Evolutionary conservation across 495 filamentous ascomycete species (phyloP).

Genomic region (Xylaria longipes): DNA sequence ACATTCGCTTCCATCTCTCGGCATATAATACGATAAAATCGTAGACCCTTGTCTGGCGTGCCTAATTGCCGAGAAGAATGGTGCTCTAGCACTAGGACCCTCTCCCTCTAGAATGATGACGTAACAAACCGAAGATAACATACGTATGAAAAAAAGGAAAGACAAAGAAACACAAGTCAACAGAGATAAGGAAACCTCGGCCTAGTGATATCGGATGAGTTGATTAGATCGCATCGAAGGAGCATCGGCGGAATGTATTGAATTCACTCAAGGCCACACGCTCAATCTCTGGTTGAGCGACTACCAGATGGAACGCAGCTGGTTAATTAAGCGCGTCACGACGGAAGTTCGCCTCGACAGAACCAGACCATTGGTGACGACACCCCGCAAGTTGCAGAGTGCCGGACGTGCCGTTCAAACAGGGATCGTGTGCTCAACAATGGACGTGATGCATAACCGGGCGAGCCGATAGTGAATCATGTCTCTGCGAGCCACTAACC

Average conservation of each 20-base stretch:
- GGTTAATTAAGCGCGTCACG: neutral
- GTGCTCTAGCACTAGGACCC: neutral
- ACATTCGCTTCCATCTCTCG: conserved; percentile 7
- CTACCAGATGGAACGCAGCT: conserved; percentile 13
- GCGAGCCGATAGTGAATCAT: conserved; percentile 30
- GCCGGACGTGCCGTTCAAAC: conserved; percentile 47
- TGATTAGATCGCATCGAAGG: conserved; percentile 42
- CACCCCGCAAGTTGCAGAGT: conserved; percentile 32
- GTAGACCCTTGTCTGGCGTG: conserved; percentile 6
- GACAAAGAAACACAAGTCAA: conserved; percentile 28
- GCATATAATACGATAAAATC: neutral
- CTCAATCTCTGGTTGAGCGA: conserved; percentile 34
- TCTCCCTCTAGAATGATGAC: conserved; percentile 12
- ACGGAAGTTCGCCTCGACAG: conserved; percentile 32
- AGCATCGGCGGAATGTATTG: conserved; percentile 19
- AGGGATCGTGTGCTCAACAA: conserved; percentile 28
- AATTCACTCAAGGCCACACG: neutral
- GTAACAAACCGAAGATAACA: conserved; percentile 9
- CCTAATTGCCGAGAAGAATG: conserved; percentile 1
- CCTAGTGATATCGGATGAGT: conserved; percentile 32
- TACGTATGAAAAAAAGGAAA: conserved; percentile 37
- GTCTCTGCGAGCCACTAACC: conserved; percentile 29
- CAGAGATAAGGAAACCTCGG: conserved; percentile 31
- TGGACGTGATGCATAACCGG: conserved; percentile 29
- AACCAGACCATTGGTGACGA: conserved; percentile 34